phyloP scores from a whole-genome alignment of 257 asterid genomes.

The Solanum medicagineum region DNA sequence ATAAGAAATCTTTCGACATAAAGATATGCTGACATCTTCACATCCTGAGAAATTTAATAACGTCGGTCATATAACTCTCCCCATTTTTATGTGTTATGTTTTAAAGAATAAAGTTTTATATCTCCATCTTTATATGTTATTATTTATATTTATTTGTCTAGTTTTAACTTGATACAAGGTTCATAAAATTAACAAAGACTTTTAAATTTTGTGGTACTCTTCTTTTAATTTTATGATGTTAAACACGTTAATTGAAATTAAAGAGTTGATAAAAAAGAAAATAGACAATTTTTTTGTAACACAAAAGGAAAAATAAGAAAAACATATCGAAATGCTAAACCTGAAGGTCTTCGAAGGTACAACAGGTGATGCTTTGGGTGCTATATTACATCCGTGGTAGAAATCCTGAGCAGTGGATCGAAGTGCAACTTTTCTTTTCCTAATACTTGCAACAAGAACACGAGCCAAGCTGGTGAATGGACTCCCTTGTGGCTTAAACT shows the following conservation, averaged over 20 bases:
- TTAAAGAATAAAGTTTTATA: not conserved
- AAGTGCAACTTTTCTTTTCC: not conserved
- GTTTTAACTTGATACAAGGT: not conserved
- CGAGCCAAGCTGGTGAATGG: conserved; percentile 10
- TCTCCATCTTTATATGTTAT: not conserved
- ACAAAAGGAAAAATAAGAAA: accelerated
- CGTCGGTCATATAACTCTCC: not conserved
- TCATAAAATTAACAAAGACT: not conserved
- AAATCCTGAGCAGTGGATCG: not conserved
- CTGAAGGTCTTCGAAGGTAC: conserved; percentile 3
- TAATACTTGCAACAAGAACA: not conserved
- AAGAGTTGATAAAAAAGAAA: not conserved
- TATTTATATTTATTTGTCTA: not conserved
- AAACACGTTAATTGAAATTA: too few species aligned
- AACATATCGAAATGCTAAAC: not conserved
- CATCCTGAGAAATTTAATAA: not conserved
- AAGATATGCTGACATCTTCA: not conserved
- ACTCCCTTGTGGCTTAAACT: conserved; percentile 6
- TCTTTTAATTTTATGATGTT: not conserved
- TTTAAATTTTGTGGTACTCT: not conserved
- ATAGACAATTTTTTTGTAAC: not conserved
- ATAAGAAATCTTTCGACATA: not conserved
- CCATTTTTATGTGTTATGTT: not conserved
- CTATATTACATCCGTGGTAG: not conserved
- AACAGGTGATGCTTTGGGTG: not conserved